A percentile compares a stretch with the other conserved stretches of the same genome.
These are phyloP conservation scores for Wallacemonas sp. DNA, from an alignment of 208 protist species.

Conservation along the genomic window DNA sequence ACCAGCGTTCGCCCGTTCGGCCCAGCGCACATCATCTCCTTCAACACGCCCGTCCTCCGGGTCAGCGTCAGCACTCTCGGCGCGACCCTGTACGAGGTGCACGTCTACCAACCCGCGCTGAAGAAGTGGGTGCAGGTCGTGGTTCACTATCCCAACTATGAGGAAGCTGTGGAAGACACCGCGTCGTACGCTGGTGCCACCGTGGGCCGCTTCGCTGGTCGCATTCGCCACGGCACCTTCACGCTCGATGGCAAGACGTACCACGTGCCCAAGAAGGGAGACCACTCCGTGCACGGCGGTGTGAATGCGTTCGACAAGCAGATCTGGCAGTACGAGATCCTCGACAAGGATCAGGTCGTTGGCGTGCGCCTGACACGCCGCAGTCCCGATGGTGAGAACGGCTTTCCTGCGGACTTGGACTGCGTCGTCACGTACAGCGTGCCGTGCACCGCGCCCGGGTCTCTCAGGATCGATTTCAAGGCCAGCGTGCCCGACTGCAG, in stretches of 20 bases:
- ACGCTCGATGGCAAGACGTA: conserved; percentile 43
- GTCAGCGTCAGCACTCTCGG: conserved; percentile 52
- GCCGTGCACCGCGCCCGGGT: conserved; percentile 18
- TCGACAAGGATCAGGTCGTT: conserved; percentile 22
- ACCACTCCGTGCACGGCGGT: conserved; percentile 59
- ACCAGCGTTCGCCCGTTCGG: conserved; percentile 37
- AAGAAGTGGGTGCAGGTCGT: conserved; percentile 65
- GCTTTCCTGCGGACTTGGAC: conserved; percentile 38
- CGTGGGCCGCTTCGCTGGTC: conserved; percentile 64
- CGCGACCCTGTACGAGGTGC: conserved; percentile 45
- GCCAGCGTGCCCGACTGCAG: conserved; percentile 33
- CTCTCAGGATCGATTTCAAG: conserved; percentile 31
- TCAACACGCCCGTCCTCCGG: conserved; percentile 38
- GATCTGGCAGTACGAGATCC: conserved; percentile 39
- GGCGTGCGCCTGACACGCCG: conserved; percentile 18
- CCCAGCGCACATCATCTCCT: conserved; percentile 38
- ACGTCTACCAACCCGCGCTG: conserved; percentile 26
- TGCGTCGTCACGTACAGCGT: conserved; percentile 38
- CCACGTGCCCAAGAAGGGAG: conserved; percentile 24
- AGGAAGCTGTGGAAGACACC: conserved; percentile 41
- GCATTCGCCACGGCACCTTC: conserved; percentile 51
- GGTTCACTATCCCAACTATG: conserved; percentile 46
- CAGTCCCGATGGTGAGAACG: conserved; percentile 41
- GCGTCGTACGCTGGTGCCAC: conserved; percentile 58
- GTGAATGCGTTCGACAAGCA: conserved; percentile 62